These are phyloP conservation scores for Zymoseptoria tritici DNA, from an alignment of 2,329 filamentous ascomycete species.

Conservation along the genomic window DNA sequence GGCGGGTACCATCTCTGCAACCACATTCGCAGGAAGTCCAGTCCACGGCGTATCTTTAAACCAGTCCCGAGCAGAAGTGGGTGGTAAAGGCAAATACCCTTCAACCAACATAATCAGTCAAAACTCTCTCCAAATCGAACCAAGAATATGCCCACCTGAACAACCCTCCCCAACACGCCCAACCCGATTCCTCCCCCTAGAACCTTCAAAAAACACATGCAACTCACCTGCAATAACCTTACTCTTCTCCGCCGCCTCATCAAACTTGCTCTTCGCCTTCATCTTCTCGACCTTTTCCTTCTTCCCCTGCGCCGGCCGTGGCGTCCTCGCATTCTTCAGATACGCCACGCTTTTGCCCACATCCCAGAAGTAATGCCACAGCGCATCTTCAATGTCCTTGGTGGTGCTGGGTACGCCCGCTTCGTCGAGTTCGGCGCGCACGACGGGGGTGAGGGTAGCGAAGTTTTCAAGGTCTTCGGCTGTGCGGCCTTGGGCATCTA, in stretches of 20 bases:
- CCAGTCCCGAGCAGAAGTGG: constrained; percentile 49
- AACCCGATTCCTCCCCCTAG: background rate
- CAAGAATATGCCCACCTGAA: background rate
- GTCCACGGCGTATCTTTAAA: constrained; percentile 86
- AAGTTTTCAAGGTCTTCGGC: constrained; percentile 34
- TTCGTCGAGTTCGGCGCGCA: constrained; percentile 29
- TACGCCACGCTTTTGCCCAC: constrained; percentile 77
- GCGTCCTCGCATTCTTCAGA: constrained; percentile 46
- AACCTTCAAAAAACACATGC: constrained; percentile 1
- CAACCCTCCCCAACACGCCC: background rate
- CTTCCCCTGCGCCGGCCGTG: constrained; percentile 24
- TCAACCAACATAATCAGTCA: constrained; percentile 15
- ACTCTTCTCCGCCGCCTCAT: constrained; percentile 33
- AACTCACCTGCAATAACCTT: constrained; percentile 42
- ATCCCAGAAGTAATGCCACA: constrained; percentile 97
- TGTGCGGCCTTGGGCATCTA: constrained; percentile 29
- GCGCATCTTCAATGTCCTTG: constrained; percentile 73
- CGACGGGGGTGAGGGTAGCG: constrained; percentile 26
- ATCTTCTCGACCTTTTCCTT: constrained; percentile 33
- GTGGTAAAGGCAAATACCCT: constrained; percentile 9
- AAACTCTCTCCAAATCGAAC: constrained; percentile 9
- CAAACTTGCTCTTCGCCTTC: too few relatives aligned
- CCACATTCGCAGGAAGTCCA: constrained; percentile 58
- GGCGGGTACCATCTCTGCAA: constrained; percentile 53
- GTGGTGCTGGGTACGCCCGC: constrained; percentile 46